Conservation (phyloP, 2,329 filamentous ascomycete genomes). For the Pyricularia pennisetigena region DNA sequence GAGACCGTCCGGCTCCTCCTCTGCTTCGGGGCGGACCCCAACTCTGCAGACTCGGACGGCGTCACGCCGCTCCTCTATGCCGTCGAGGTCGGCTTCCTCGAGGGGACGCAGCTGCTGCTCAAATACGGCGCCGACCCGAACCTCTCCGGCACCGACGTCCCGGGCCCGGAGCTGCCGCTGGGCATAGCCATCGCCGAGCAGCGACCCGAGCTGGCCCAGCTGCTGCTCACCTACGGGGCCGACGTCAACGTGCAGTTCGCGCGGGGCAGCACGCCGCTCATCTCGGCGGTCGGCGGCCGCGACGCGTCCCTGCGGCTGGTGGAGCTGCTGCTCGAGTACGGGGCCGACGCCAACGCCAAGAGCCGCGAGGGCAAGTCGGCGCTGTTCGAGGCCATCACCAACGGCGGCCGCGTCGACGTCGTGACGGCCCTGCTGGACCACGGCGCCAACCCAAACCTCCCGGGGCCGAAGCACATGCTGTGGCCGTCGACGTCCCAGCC, state of each 20-base stretch:
- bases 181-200: constrained; percentile 37
- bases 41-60: constrained; percentile 35
- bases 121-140: constrained; percentile 56
- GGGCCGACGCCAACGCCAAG: constrained; percentile 47
- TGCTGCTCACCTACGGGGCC: constrained; percentile 52
- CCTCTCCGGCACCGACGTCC: constrained; percentile 26
- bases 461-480: constrained; percentile 58
- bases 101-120: constrained; percentile 47
- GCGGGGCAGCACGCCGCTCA: constrained; percentile 51
- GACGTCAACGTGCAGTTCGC: constrained; percentile 42
- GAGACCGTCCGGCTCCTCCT: constrained; percentile 46
- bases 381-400: constrained; percentile 51
- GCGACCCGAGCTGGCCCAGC: constrained; percentile 45
- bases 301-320: constrained; percentile 43
- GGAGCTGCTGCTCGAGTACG: constrained; percentile 50
- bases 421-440: constrained; percentile 40
- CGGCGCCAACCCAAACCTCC: constrained; percentile 57
- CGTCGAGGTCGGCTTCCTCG: constrained; percentile 42
- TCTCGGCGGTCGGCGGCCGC: constrained; percentile 46
- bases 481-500: constrained; percentile 55
- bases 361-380: constrained; percentile 52
- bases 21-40: constrained; percentile 47
- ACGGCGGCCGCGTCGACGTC: constrained; percentile 41
- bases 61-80: constrained; percentile 40
- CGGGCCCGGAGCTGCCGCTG: constrained; percentile 45